phyloP scores from a whole-genome alignment of 768 basidiomycete species.

The Suillus americanus region DNA sequence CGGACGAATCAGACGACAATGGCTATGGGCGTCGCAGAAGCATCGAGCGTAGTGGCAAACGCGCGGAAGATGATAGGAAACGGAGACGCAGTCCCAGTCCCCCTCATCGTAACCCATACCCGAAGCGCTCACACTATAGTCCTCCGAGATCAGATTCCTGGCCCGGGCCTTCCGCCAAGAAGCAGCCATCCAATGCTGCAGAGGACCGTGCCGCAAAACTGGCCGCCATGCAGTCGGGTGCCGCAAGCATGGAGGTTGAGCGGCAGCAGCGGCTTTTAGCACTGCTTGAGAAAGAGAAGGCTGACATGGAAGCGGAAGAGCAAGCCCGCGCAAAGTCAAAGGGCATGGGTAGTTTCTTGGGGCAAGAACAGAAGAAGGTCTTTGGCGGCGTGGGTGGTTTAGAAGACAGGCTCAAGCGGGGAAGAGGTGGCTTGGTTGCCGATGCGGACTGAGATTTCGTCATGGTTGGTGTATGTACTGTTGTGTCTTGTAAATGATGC shows the following conservation, averaged over 20 bases:
- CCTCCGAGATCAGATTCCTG: slow-evolving; percentile 26
- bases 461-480: neutral
- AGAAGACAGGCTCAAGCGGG: slow-evolving; percentile 76
- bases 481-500: neutral
- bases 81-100: slow-evolving; percentile 39
- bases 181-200: slow-evolving; percentile 22
- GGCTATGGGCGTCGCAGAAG: slow-evolving; percentile 29
- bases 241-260: slow-evolving; percentile 61
- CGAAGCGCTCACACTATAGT: slow-evolving; percentile 54
- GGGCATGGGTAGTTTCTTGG: slow-evolving; percentile 80
- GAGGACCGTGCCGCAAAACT: slow-evolving; percentile 80
- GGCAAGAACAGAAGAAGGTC: slow-evolving; percentile 80
- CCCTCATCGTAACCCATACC: slow-evolving; percentile 15
- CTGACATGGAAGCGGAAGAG: slow-evolving; percentile 73
- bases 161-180: slow-evolving; percentile 13
- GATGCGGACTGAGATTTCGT: slow-evolving; percentile 37
- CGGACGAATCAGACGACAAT: slow-evolving; percentile 53
- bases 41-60: slow-evolving; percentile 19
- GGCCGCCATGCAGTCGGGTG: slow-evolving; percentile 84
- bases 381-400: slow-evolving; percentile 77
- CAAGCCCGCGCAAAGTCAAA: slow-evolving; percentile 65
- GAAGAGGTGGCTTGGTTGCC: slow-evolving; percentile 67
- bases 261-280: slow-evolving; percentile 70
- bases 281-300: slow-evolving; percentile 75
- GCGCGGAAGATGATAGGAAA: slow-evolving; percentile 37